phyloP scores from a whole-genome alignment of 495 filamentous ascomycete genomes.

The Cudoniella acicularis region DNA sequence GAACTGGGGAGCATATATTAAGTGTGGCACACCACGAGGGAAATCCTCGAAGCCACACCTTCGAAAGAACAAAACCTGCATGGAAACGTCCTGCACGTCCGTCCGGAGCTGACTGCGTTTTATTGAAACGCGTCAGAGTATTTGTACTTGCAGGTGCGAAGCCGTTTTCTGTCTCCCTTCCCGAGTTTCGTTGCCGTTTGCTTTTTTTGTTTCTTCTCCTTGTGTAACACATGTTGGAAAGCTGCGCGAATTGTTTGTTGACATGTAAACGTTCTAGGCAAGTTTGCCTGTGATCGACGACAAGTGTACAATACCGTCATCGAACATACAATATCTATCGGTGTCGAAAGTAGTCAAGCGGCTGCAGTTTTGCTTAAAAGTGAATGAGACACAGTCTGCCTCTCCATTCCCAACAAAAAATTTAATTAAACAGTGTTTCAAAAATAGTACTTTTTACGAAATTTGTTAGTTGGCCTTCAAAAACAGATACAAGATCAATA shows the following conservation, averaged over 20 bases:
- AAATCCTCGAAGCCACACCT: not conserved
- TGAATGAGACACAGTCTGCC: no score
- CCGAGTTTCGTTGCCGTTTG: not conserved
- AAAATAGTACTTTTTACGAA: no score
- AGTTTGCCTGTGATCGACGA: not conserved
- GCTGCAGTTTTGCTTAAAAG: not conserved
- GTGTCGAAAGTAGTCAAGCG: not conserved
- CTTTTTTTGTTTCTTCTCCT: not conserved
- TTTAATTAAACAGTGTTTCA: no score
- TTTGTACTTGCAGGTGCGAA: not conserved
- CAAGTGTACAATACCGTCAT: no score
- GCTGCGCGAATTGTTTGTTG: not conserved
- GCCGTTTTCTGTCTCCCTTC: not conserved
- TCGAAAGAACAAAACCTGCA: not conserved
- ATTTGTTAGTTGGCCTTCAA: no score
- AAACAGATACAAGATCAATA: no score
- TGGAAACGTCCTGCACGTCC: not conserved
- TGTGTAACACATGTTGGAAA: not conserved
- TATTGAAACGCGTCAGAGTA: not conserved
- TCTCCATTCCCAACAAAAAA: no score
- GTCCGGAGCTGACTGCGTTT: not conserved
- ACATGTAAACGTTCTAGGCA: not conserved
- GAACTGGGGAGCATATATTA: not conserved
- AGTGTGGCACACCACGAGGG: not conserved
- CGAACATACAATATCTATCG: no score